These are phyloP conservation scores for Kwoniella shivajii DNA, from an alignment of 1,284 basidiomycete genomes.

Conservation along the genomic window DNA sequence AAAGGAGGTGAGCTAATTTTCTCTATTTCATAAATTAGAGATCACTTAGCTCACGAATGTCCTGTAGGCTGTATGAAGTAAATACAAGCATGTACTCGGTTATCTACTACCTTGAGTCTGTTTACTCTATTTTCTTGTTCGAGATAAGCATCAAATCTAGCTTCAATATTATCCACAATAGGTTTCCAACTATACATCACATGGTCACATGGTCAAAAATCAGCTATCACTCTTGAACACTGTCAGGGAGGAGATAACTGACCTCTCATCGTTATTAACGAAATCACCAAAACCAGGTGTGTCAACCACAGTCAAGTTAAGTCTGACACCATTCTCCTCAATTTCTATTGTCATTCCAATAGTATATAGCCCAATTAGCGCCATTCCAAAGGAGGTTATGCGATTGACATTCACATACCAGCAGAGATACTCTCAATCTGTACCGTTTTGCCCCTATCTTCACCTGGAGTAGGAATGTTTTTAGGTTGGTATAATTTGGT, in stretches of 20 bases:
- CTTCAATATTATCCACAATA: conserved; percentile 94
- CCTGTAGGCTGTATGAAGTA: conserved; percentile 98
- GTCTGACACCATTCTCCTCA: conserved; percentile 92
- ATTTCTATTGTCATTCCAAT: conserved; percentile 66
- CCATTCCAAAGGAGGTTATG: conserved; percentile 12
- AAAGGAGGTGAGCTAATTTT: conserved; percentile 6
- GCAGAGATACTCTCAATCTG: conserved; percentile 95
- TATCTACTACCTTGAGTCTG: conserved; percentile 57
- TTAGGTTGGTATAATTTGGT: conserved; percentile 88
- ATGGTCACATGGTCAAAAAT: no score
- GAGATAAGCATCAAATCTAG: conserved; percentile 91
- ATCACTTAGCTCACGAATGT: conserved; percentile 79
- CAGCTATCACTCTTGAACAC: not conserved
- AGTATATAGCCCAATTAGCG: not conserved
- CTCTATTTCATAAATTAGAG: not conserved
- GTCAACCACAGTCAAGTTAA: conserved; percentile 91
- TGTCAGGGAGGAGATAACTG: conserved; percentile 22
- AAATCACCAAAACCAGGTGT: conserved; percentile 93
- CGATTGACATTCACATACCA: conserved; percentile 61
- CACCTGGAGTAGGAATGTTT: conserved; percentile 75
- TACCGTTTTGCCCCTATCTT: conserved; percentile 86
- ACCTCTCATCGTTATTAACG: conserved; percentile 97
- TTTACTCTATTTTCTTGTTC: conserved; percentile 98
- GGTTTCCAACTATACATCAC: conserved; percentile 91
- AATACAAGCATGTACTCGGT: conserved; percentile 68